Conservation (phyloP, 352 stramenopile species). For the Peronospora farinosa region DNA sequence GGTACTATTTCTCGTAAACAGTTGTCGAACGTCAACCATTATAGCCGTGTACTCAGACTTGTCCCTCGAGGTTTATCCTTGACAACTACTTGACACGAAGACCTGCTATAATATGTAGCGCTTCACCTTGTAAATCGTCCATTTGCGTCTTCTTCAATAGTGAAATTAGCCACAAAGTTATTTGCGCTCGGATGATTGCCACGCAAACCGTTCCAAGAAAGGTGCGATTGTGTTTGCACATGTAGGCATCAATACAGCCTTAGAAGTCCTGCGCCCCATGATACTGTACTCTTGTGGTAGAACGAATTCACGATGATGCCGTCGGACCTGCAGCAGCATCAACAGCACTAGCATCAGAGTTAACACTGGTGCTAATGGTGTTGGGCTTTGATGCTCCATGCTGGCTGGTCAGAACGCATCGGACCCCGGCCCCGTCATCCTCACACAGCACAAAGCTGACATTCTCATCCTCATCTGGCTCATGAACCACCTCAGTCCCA, state of each 20-base stretch:
- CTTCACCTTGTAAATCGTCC: too few species aligned
- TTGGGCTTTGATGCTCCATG: slow-evolving; percentile 4
- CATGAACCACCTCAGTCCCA: slow-evolving; percentile 10
- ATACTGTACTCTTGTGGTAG: neutral
- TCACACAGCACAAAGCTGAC: slow-evolving; percentile 38
- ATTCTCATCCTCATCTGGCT: slow-evolving; percentile 5
- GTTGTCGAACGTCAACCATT: too few species aligned
- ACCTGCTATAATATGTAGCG: too few species aligned
- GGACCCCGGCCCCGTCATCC: slow-evolving; percentile 36
- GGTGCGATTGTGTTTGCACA: too few species aligned
- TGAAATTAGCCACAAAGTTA: too few species aligned
- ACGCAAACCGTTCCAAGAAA: too few species aligned
- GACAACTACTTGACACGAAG: too few species aligned
- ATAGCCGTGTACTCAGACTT: too few species aligned
- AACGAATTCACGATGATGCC: neutral
- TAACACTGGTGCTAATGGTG: slow-evolving; percentile 27
- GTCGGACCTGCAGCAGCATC: slow-evolving; percentile 21
- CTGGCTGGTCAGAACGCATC: slow-evolving; percentile 20
- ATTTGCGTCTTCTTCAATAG: too few species aligned
- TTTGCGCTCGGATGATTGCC: too few species aligned
- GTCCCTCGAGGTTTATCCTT: too few species aligned
- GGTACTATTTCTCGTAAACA: too few species aligned
- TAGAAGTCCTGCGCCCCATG: neutral
- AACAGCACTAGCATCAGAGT: slow-evolving; percentile 29
- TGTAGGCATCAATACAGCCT: neutral